Conservation (phyloP, 306 rosid genomes). For the Fragaria vesca region DNA sequence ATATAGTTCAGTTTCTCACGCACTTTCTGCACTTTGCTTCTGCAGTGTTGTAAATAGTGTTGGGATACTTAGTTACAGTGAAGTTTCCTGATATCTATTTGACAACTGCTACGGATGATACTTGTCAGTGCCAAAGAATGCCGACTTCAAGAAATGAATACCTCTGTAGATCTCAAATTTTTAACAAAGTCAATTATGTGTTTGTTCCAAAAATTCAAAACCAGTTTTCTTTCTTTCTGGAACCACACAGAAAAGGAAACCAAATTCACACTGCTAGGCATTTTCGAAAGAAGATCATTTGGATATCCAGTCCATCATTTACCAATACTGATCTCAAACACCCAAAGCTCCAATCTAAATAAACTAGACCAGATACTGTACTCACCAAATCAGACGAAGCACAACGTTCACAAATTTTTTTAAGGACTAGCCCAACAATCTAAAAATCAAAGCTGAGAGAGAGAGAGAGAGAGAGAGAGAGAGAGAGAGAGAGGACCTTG, state of each 20-base stretch:
- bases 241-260: not conserved
- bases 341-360: not conserved
- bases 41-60: not conserved
- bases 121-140: not conserved
- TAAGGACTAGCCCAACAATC: not conserved
- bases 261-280: not conserved
- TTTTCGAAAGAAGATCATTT: not conserved
- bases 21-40: too few species aligned
- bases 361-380: not conserved
- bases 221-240: not conserved
- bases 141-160: not conserved
- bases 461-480: not conserved
- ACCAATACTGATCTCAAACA: not conserved
- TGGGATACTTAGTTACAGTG: not conserved
- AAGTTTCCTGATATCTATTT: not conserved
- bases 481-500: slow-evolving; percentile 43
- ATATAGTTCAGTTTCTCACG: too few species aligned
- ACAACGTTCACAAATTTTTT: not conserved
- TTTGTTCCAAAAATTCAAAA: not conserved
- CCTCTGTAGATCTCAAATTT: not conserved
- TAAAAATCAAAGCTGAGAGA: not conserved
- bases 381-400: not conserved
- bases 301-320: not conserved
- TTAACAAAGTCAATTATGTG: not conserved
- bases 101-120: not conserved